A percentile compares a stretch with the other conserved stretches of the same genome.
Conservation (phyloP, 768 basidiomycete species). For the Russula sp. region DNA sequence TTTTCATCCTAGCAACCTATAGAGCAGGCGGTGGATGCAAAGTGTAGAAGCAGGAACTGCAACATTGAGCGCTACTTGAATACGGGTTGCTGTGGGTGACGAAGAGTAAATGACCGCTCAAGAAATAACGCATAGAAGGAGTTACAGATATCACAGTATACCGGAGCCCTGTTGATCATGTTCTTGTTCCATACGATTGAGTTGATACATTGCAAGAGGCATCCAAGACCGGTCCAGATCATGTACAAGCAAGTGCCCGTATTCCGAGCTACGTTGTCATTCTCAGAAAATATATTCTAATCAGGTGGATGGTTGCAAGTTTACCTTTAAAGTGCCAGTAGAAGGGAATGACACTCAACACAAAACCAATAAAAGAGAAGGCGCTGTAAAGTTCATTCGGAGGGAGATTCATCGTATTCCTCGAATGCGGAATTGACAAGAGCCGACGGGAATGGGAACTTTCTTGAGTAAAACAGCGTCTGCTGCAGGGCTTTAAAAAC, state of each 20-base stretch:
- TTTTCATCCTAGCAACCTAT: constrained; percentile 41
- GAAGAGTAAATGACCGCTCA: neutral
- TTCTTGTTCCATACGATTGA: constrained; percentile 66
- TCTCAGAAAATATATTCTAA: neutral
- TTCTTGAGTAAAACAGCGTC: too few relatives aligned
- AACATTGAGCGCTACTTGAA: constrained; percentile 38
- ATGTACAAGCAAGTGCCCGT: constrained; percentile 73
- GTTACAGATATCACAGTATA: constrained; percentile 59
- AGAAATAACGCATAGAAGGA: neutral
- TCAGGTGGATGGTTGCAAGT: too few relatives aligned
- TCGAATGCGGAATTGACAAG: too few relatives aligned
- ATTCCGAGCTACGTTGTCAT: constrained; percentile 51
- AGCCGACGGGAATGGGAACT: too few relatives aligned
- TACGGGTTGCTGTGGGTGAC: constrained; percentile 39
- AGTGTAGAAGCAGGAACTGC: constrained; percentile 43
- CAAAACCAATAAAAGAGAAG: too few relatives aligned
- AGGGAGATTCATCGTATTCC: too few relatives aligned
- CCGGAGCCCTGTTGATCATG: constrained; percentile 45
- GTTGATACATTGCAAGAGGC: constrained; percentile 50
- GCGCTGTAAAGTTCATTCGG: too few relatives aligned
- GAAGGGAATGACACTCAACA: too few relatives aligned
- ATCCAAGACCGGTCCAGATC: constrained; percentile 50
- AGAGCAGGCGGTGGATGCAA: constrained; percentile 50
- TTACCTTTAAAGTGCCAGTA: too few relatives aligned
- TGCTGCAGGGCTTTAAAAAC: too few relatives aligned